Base-by-base conservation (phyloP, 805 yeast genomes). In the Zygosaccharomyces siamensis region DNA sequence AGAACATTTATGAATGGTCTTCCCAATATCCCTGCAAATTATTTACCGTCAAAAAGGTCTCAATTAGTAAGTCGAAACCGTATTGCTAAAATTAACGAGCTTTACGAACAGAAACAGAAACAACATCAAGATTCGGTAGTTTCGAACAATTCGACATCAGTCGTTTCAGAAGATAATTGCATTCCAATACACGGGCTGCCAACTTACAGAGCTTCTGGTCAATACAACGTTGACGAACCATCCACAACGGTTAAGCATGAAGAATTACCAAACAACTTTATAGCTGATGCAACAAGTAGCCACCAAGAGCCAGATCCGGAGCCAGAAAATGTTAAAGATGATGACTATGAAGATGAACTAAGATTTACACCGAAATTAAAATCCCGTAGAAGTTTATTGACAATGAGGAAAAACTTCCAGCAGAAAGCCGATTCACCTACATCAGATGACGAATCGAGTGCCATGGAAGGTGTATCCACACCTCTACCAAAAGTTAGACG, bases 331-430 rank as follows among this genome's bases (percentile, higher is more conserved):
- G 54, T 48, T 20, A 52, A 43, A 14, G 48, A 49, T 6, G 56
- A 62, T 1, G 57, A 62, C 31, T 49, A 56, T 45, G 56, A 56
- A 35, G 72, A 68, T 36, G 72, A 67, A 14, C 61, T 71, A 48
- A 57, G 60, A 30, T 57, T 58, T 30, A 59, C 62, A 2, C 64
- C 64, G 8, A 55, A 48, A 37, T 49, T 60, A 36, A 55, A 58
- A 47, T 55, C 61, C 8, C 56, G 54, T 21, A 49, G 52, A 12
- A 59, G 60, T 39, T 51, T 59, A 7, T 37, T 53, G 31, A 45
- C 51, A 6, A 45, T 45, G 46, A 48, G 47, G 27, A 28, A 30
- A 14, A 41, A 43, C 27, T 33, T 28, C 8, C n/a, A 35, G 11
- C 40, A 41, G 24, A 21, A 38, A 21, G 26, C 47, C 6, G 27